Evolutionary conservation across 345 rosid species (phyloP).

Genomic region (Salix exigua): DNA sequence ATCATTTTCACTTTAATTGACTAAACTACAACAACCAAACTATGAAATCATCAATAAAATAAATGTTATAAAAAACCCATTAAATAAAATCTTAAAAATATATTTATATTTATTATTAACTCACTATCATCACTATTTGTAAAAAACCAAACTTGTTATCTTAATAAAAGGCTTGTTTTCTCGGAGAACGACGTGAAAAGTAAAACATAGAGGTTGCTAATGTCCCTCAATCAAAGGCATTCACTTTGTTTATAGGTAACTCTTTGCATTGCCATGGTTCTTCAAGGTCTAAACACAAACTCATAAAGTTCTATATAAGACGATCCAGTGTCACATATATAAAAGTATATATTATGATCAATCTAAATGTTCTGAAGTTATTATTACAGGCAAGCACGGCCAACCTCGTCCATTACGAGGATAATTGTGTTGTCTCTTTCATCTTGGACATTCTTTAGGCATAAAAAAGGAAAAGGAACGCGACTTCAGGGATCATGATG

Average conservation of each 20-base stretch:
- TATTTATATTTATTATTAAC: too few species aligned
- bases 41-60: too few species aligned
- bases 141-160: too few species aligned
- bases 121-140: too few species aligned
- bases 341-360: neutral
- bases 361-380: neutral
- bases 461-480: constrained; percentile 8
- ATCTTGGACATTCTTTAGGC: constrained; percentile 4
- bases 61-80: too few species aligned
- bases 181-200: neutral
- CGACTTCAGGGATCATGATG: neutral
- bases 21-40: too few species aligned
- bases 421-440: constrained; percentile 8
- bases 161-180: too few species aligned
- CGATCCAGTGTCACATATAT: neutral
- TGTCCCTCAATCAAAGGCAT: constrained; percentile 19
- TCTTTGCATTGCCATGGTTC: neutral
- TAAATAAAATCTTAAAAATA: too few species aligned
- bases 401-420: neutral
- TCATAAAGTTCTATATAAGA: neutral
- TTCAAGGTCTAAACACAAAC: constrained; percentile 1
- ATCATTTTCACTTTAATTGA: too few species aligned
- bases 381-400: neutral
- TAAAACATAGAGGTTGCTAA: neutral
- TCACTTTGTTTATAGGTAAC: constrained; percentile 9